phyloP scores from a whole-genome alignment of 768 basidiomycete genomes.

The Multifurca ochricompacta region DNA sequence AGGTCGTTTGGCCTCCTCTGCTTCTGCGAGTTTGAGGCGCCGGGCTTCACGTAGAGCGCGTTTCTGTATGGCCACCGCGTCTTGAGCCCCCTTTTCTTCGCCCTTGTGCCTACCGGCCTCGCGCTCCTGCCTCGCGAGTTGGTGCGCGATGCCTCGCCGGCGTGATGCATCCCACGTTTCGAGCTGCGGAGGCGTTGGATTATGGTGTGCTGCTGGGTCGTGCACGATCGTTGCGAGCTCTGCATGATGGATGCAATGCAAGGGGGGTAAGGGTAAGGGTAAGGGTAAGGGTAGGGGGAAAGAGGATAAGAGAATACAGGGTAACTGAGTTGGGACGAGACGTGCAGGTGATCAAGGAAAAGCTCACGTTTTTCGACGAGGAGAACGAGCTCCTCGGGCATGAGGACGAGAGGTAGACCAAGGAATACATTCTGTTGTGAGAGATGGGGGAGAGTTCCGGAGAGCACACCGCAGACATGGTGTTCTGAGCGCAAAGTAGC shows the following conservation, averaged over 20 bases:
- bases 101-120: conserved; percentile 39
- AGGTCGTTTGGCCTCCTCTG: too few species aligned
- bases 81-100: conserved; percentile 28
- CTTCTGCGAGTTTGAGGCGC: conserved; percentile 14
- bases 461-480: conserved; percentile 75
- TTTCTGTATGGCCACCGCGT: conserved; percentile 33
- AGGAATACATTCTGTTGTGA: conserved; percentile 96
- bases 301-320: neutral
- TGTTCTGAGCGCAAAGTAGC: conserved; percentile 71
- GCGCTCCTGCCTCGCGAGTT: too few species aligned
- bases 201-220: conserved; percentile 50
- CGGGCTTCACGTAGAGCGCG: conserved; percentile 59
- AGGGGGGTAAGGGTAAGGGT: too few species aligned
- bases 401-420: conserved; percentile 80
- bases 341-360: too few species aligned
- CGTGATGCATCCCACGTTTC: conserved; percentile 46
- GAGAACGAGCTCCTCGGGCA: conserved; percentile 88
- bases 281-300: too few species aligned
- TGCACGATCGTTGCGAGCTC: conserved; percentile 74
- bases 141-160: conserved; percentile 37
- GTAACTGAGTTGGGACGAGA: too few species aligned
- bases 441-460: conserved; percentile 89
- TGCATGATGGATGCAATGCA: conserved; percentile 27
- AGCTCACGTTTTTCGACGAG: conserved; percentile 71
- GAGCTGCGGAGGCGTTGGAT: conserved; percentile 42